Conservation (phyloP, 176 grass and related monocot species). For the Elaeis guineensis region DNA sequence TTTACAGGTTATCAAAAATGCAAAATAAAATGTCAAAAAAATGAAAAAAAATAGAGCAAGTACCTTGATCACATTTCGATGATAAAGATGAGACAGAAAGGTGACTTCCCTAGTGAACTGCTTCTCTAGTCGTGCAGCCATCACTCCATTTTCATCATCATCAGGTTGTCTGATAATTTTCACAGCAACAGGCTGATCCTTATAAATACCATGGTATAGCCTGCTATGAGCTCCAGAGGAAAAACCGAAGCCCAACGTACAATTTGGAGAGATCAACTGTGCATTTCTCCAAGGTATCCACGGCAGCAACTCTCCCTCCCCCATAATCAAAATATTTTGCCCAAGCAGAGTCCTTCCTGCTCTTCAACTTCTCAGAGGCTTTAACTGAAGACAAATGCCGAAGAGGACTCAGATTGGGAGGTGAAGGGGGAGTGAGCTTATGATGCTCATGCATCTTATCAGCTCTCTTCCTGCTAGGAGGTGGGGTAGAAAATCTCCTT, state of each 20-base stretch:
- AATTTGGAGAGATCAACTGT: constrained; percentile 56
- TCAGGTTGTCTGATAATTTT: constrained; percentile 62
- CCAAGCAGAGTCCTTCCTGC: constrained; percentile 39
- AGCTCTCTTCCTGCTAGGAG: constrained; percentile 35
- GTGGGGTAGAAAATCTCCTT: constrained; percentile 72
- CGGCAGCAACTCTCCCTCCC: constrained; percentile 33
- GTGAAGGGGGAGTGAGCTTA: constrained; percentile 4
- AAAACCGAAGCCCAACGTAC: constrained; percentile 58
- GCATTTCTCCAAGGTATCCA: constrained; percentile 41
- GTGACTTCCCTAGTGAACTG: constrained; percentile 78
- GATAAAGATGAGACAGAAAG: constrained; percentile 53
- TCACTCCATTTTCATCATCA: constrained; percentile 44
- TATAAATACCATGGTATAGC: constrained; percentile 71
- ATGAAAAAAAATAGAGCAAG: neutral
- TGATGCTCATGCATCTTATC: neutral
- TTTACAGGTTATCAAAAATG: too few relatives aligned
- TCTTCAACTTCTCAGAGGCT: constrained; percentile 31
- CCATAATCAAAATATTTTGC: constrained; percentile 29
- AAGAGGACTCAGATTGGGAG: neutral
- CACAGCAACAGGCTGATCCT: constrained; percentile 57
- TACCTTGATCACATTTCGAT: constrained; percentile 93
- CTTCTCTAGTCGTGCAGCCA: constrained; percentile 66
- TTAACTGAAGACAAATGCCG: neutral
- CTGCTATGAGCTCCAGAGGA: constrained; percentile 63
- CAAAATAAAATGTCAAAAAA: neutral